These are phyloP conservation scores for Erysimum cheiri DNA, from an alignment of 441 rosid species.

Conservation along the genomic window DNA sequence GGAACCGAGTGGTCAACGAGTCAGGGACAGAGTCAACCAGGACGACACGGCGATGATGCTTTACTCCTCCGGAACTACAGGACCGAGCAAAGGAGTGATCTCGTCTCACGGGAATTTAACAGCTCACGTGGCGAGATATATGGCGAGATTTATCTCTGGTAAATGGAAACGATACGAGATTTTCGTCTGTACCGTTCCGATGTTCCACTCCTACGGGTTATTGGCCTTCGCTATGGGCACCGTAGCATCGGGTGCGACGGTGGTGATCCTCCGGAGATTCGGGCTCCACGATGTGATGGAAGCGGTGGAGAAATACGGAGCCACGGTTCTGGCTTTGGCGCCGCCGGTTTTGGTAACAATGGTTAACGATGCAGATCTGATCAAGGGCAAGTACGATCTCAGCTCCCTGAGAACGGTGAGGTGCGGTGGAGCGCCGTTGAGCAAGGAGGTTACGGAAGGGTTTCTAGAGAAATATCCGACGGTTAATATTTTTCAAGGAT, in stretches of 20 bases:
- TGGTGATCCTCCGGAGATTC: conserved; percentile 72
- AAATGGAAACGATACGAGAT: conserved; percentile 31
- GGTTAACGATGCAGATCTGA: conserved; percentile 62
- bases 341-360: conserved; percentile 81
- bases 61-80: conserved; percentile 92
- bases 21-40: conserved; percentile 61
- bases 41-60: conserved; percentile 82
- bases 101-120: conserved; percentile 77
- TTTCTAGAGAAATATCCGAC: conserved; percentile 60
- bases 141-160: conserved; percentile 55
- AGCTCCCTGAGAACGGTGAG: conserved; percentile 61
- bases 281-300: conserved; percentile 72
- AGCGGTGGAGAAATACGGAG: conserved; percentile 47
- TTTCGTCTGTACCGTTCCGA: conserved; percentile 80
- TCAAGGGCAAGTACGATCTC: conserved; percentile 57
- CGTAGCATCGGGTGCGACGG: conserved; percentile 67
- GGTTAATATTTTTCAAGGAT: conserved; percentile 72
- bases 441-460: conserved; percentile 76
- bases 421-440: conserved; percentile 86
- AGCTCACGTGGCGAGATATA: conserved; percentile 37
- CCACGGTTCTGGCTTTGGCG: conserved; percentile 63
- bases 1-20: conserved; percentile 48
- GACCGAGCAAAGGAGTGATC: conserved; percentile 85
- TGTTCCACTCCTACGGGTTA: conserved; percentile 87
- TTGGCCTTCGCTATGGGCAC: conserved; percentile 68